phyloP scores from a whole-genome alignment of 2,329 filamentous ascomycete species.

The Pseudophaeomoniella oleicola region DNA sequence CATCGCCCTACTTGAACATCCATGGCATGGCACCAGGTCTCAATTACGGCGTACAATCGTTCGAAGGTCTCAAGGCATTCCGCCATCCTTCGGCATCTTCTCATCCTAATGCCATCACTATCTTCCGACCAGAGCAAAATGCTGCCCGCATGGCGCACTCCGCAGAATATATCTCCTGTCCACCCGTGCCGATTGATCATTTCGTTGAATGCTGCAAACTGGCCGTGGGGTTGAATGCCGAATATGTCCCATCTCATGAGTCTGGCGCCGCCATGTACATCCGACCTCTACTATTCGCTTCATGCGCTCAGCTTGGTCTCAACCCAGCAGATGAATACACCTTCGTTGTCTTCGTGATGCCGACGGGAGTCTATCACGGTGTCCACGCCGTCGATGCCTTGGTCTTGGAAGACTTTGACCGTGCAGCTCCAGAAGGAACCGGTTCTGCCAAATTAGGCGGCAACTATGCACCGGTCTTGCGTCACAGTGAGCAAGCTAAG shows the following conservation, averaged over 20 bases:
- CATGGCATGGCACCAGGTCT: conserved; percentile 91
- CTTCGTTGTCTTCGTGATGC: conserved; percentile 79
- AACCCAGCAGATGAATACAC: conserved; percentile 83
- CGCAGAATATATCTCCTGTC: conserved; percentile 69
- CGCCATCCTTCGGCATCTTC: conserved; percentile 42
- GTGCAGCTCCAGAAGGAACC: conserved; percentile 78
- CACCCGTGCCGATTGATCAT: conserved; percentile 58
- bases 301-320: conserved; percentile 71
- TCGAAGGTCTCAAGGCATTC: conserved; percentile 97
- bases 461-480: conserved; percentile 86
- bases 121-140: conserved; percentile 82
- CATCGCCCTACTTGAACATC: conserved; percentile 71
- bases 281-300: conserved; percentile 76
- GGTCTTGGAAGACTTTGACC: conserved; percentile 86
- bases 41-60: conserved; percentile 96
- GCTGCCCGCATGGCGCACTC: conserved; percentile 74
- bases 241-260: conserved; percentile 76
- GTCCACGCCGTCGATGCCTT: conserved; percentile 73
- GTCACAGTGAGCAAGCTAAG: conserved; percentile 71
- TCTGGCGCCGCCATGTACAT: conserved; percentile 89
- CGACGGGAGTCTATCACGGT: conserved; percentile 89
- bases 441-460: conserved; percentile 89
- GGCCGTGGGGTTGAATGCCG: conserved; percentile 77
- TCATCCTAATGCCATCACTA: conserved; percentile 49
- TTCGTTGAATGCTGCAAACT: conserved; percentile 66